Conservation (phyloP, 192 early-diverging fungal genomes). For the Spinellus fusiger region DNA sequence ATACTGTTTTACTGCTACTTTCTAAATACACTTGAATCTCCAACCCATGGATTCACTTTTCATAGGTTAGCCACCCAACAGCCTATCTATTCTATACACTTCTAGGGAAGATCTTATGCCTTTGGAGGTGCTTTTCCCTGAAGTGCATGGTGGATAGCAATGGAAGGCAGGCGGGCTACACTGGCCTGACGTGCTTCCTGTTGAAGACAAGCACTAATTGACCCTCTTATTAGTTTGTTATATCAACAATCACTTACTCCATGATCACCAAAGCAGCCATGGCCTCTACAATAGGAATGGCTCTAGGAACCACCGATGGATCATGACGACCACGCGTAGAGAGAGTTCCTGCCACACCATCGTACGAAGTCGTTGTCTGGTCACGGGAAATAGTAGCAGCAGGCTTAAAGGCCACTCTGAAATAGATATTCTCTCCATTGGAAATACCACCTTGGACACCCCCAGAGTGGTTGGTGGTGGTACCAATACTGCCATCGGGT, state of each 20-base stretch:
- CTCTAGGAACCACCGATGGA: slow-evolving; percentile 93
- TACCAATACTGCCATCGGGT: slow-evolving; percentile 62
- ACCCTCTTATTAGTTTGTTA: neutral
- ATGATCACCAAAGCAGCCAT: slow-evolving; percentile 94
- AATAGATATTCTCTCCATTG: slow-evolving; percentile 95
- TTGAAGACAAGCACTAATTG: slow-evolving; percentile 44
- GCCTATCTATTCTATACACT: neutral
- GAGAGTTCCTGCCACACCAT: slow-evolving; percentile 73
- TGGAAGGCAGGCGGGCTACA: slow-evolving; percentile 41
- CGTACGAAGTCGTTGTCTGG: slow-evolving; percentile 85
- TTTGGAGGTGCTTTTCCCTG: slow-evolving; percentile 27
- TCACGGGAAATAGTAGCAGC: slow-evolving; percentile 92
- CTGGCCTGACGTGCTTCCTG: slow-evolving; percentile 58
- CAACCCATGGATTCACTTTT: too few species aligned
- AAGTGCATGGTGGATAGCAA: slow-evolving; percentile 32
- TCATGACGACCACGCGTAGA: slow-evolving; percentile 94
- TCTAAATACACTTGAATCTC: too few species aligned
- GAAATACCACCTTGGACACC: slow-evolving; percentile 97
- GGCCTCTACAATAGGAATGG: slow-evolving; percentile 95
- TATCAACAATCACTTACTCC: slow-evolving; percentile 53
- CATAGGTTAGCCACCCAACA: too few species aligned
- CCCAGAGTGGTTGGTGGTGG: slow-evolving; percentile 90
- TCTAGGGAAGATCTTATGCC: neutral
- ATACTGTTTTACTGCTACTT: too few species aligned
- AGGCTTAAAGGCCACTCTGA: slow-evolving; percentile 97